Evolutionary conservation across 73 alveolate genomes (phyloP).

Genomic region (Tetrahymena thermophila): DNA sequence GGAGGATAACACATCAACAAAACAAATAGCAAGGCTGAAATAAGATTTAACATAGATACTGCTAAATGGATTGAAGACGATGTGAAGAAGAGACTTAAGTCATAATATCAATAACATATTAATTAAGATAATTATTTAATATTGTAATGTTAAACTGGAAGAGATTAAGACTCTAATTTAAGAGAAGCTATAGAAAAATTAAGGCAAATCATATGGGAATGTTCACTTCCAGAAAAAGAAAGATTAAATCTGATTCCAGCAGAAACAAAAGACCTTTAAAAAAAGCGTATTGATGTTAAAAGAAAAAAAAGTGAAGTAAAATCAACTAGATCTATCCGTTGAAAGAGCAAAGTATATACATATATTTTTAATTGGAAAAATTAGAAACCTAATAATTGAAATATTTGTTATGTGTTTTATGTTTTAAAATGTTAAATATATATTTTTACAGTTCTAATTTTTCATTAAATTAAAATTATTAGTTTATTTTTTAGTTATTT

Average conservation of each 20-base stretch:
- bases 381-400: background rate
- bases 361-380: background rate
- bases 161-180: conserved; percentile 33
- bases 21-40: conserved; percentile 49
- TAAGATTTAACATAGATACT: conserved; percentile 37
- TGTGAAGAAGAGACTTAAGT: conserved; percentile 19
- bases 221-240: conserved; percentile 35
- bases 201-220: conserved; percentile 17
- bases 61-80: conserved; percentile 38
- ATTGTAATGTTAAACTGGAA: conserved; percentile 28
- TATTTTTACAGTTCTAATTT: no score
- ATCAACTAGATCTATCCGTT: conserved; percentile 15
- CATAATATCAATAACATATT: conserved; percentile 8
- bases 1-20: conserved; percentile 59
- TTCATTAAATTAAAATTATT: no score
- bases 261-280: conserved; percentile 1
- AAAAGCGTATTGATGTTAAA: conserved; percentile 17
- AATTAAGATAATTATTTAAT: conserved; percentile 42
- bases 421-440: no score
- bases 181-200: conserved; percentile 49
- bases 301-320: conserved; percentile 24
- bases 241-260: conserved; percentile 28
- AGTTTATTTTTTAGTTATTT: no score
- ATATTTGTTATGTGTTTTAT: no score
- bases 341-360: background rate